Base-by-base conservation (phyloP, 768 basidiomycete species). In the Russula sp. region DNA sequence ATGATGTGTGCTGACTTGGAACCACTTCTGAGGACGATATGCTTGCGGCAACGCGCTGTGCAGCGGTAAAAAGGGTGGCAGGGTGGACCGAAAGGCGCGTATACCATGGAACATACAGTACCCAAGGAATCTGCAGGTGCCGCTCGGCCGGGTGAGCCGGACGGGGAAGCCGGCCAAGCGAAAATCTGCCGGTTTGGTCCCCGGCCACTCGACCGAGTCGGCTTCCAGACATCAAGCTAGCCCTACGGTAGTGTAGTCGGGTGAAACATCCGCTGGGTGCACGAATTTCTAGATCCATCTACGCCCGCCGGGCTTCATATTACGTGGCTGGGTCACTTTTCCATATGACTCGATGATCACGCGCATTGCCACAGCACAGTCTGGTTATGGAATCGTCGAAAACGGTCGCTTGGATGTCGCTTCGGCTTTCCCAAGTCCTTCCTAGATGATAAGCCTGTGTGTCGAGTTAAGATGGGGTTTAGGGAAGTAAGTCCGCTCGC, bases 311-410 rank as follows among this genome's bases (percentile, higher is more conserved):
- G 77, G 51, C 65, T 89, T 14, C 84, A 87, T 37, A 91, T 71
- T 76, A 84, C 5, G 68, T 91, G 35, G 83, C 88, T 11, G 94
- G 90, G 88, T 94, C 91, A 0, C 91, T 91, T 4, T 94, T 94
- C 70, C 87, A 89, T 72, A 85, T n/a, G n/a, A n/a, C n/a, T n/a
- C n/a, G n/a, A n/a, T n/a, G n/a, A n/a, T 80, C 27, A 77, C 80
- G 14, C 83, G 87, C 42, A 71, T 93, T 48, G 91, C 91, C 1
- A 77, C 92, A 39, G 89, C 91, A 5, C 91, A 91, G 7, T 81
- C 92, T 0, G 91, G 98, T 75, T 98, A 93, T 73, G 96, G 96
- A 2, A 80, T 98, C 4, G 90, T 98, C 37, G 96, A 96, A 31
- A 98, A 97, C 74, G 96, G 96, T 1, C 80, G 95, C 18, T 71